These are phyloP conservation scores for Tylopilus intermedius DNA, from an alignment of 768 basidiomycete genomes.

Conservation along the genomic window DNA sequence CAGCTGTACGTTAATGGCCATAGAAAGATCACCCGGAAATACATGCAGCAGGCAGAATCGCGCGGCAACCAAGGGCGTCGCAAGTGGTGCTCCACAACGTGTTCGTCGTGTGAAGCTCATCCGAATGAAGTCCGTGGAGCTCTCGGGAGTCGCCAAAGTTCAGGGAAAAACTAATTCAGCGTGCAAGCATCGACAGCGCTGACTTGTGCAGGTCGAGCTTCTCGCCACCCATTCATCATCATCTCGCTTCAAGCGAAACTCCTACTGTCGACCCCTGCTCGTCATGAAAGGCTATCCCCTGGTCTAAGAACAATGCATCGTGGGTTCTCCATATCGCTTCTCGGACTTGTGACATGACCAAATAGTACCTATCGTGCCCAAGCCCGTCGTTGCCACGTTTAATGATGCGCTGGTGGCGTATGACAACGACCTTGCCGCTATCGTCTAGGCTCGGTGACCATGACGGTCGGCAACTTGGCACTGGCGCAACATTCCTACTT, in stretches of 20 bases:
- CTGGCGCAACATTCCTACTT: conserved; percentile 68
- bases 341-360: not conserved
- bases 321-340: conserved; percentile 17
- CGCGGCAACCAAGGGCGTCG: conserved; percentile 87
- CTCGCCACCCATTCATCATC: conserved; percentile 24
- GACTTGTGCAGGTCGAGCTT: too few species aligned
- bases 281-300: conserved; percentile 57
- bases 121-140: conserved; percentile 89
- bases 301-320: conserved; percentile 59
- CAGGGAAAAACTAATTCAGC: conserved; percentile 16
- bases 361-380: conserved; percentile 78
- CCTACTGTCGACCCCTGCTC: conserved; percentile 78
- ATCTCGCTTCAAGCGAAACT: conserved; percentile 17
- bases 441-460: conserved; percentile 71
- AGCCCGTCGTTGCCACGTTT: conserved; percentile 61
- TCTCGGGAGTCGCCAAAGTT: conserved; percentile 29
- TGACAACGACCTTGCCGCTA: conserved; percentile 61
- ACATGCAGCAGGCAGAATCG: conserved; percentile 73
- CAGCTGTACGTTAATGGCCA: conserved; percentile 85
- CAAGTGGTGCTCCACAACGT: conserved; percentile 91
- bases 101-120: conserved; percentile 88
- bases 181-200: too few species aligned
- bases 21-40: conserved; percentile 64
- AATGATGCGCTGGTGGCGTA: conserved; percentile 58
- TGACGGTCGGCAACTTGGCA: not conserved